These are phyloP conservation scores for Moelleriella libera DNA, from an alignment of 2,329 filamentous ascomycete species.

Conservation along the genomic window DNA sequence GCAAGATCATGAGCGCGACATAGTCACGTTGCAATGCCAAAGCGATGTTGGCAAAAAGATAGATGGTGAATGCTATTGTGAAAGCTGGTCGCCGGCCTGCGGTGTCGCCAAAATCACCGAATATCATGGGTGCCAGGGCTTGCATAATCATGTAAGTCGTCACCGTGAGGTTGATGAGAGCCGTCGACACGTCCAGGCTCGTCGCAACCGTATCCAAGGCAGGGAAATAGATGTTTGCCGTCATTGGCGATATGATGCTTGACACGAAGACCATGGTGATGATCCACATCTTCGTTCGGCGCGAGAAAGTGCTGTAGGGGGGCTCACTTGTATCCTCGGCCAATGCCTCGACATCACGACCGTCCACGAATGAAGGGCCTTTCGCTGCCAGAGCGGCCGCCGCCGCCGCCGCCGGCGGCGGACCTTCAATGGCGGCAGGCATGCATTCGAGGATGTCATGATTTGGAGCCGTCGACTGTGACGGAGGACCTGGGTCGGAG, in stretches of 20 bases:
- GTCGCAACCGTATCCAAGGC: slow-evolving; percentile 24
- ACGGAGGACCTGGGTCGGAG: neutral
- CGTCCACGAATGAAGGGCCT: neutral
- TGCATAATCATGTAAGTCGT: slow-evolving; percentile 53
- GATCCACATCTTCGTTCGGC: slow-evolving; percentile 34
- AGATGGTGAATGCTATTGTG: slow-evolving; percentile 41
- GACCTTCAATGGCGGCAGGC: neutral
- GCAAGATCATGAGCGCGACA: slow-evolving; percentile 42
- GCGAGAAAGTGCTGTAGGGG: slow-evolving; percentile 15
- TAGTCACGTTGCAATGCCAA: slow-evolving; percentile 44
- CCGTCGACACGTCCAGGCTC: slow-evolving; percentile 22
- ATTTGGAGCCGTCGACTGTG: neutral
- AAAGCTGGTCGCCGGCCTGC: slow-evolving; percentile 48
- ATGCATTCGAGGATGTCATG: neutral
- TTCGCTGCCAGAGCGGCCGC: no score
- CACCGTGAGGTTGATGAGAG: slow-evolving; percentile 32
- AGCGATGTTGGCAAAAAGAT: slow-evolving; percentile 43
- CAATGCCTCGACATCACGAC: slow-evolving; percentile 8
- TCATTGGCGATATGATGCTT: slow-evolving; percentile 42
- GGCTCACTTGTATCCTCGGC: slow-evolving; percentile 9
- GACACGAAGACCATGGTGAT: slow-evolving; percentile 35
- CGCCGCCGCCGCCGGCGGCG: neutral
- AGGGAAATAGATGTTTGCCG: slow-evolving; percentile 42
- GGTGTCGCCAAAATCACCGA: slow-evolving; percentile 47
- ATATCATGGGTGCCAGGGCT: slow-evolving; percentile 44